Base-by-base conservation (phyloP, 768 basidiomycete genomes). In the Royoungia palumana region DNA sequence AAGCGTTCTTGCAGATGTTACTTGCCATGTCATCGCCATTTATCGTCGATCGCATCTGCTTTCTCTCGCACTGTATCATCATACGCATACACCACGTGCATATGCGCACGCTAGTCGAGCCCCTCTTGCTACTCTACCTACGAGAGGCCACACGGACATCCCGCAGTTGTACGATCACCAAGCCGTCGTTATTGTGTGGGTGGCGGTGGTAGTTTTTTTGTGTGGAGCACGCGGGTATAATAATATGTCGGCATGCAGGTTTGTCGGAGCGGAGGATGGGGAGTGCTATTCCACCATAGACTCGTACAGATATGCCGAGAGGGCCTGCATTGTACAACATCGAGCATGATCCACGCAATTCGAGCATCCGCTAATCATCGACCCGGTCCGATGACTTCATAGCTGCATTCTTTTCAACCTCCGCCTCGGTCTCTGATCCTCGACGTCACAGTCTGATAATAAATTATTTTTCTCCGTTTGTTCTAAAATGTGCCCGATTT, bases 1-100 rank as follows among this genome's bases (percentile, higher is more conserved):
- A 13, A 49, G 42, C 30, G 1, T 21, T 32, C 13, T 39, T 20
- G 4, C 41, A 61, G 63, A 60, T 53, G 35, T 44, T 46, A 50
- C 20, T 44, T 40, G 47, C 45, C 39, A 63, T 68, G 64, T 64
- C 54, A 59, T 67, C 63, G 58, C 55, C 51, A 59, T 53, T 50
- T 53, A 59, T 41, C 57, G 55, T 67, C 60, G 65, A 64, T 63
- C 63, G 57, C 67, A 63, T 59, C 55, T 58, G 55, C 54, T 56
- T 48, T 54, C 40, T 44, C 44, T 41, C 45, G 47, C 58, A 65
- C 24, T 67, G 68, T 67, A 69, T 58, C 59, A 69, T 51, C 64
- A 68, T 66, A 66, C 61, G 30, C 55, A 45, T 68, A 67, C 49
- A 55, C 51, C 59, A 45, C 61, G 65, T 69, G 67, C 67, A 65